These are phyloP conservation scores for Diaporthe caulivora DNA, from an alignment of 2,329 filamentous ascomycete species.

Conservation along the genomic window DNA sequence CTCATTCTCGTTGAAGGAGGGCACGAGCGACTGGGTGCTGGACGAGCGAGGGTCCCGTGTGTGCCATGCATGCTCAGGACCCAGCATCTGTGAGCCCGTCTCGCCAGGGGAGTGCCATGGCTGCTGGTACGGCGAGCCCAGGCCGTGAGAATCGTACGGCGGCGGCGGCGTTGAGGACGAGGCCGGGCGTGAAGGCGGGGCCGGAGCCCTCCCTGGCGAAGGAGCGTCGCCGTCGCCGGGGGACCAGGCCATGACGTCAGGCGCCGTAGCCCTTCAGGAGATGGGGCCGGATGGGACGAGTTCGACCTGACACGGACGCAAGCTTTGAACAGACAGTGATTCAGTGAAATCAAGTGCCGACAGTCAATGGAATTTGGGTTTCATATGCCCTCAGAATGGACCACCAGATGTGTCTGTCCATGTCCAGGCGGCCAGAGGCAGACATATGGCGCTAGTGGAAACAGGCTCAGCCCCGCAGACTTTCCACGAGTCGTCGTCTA, in stretches of 20 bases:
- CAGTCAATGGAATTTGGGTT: conserved; percentile 5
- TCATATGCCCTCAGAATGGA: neutral
- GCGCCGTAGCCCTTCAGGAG: neutral
- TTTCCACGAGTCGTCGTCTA: conserved; percentile 18
- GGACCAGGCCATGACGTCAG: conserved; percentile 38
- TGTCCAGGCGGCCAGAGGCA: neutral
- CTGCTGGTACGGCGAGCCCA: conserved; percentile 26
- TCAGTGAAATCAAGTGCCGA: neutral
- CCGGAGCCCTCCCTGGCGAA: conserved; percentile 12
- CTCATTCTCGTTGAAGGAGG: conserved; percentile 51
- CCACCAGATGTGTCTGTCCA: neutral
- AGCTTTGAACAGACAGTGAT: neutral
- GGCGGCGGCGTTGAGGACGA: conserved; percentile 33
- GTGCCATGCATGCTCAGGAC: conserved; percentile 39
- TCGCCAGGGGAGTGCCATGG: conserved; percentile 30
- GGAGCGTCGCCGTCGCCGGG: conserved; percentile 4
- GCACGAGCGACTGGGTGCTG: conserved; percentile 59
- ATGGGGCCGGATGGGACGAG: neutral
- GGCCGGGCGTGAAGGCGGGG: conserved; percentile 11
- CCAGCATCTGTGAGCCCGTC: conserved; percentile 1
- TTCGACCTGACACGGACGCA: neutral
- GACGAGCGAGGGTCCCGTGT: conserved; percentile 60
- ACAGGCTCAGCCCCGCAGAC: conserved; percentile 27
- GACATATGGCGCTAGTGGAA: conserved; percentile 21
- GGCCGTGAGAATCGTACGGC: conserved; percentile 16